Evolutionary conservation across 1,139 yeast genomes (phyloP).

Genomic region (Scheffersomyces titani): DNA sequence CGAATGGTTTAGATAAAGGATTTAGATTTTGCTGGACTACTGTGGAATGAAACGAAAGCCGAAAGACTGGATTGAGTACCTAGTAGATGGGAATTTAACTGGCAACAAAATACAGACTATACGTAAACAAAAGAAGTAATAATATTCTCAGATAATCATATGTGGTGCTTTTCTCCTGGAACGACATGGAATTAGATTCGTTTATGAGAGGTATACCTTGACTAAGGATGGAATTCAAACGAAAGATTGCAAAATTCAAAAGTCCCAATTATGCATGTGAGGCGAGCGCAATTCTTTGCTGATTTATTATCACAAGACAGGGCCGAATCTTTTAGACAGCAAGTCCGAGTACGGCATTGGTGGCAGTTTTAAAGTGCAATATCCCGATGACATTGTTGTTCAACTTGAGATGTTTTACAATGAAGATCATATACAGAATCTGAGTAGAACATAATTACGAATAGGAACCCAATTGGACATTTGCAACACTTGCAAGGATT

Average conservation of each 20-base stretch:
- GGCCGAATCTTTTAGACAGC: neutral
- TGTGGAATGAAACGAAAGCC: too few species aligned
- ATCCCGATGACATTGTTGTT: neutral
- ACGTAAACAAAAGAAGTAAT: too few species aligned
- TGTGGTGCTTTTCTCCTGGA: too few species aligned
- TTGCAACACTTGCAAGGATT: too few species aligned
- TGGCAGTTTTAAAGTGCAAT: neutral
- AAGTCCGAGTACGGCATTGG: neutral
- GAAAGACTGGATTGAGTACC: too few species aligned
- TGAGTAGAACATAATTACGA: neutral
- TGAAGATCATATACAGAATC: neutral
- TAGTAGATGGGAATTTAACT: too few species aligned
- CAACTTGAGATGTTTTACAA: neutral
- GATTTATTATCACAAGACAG: neutral
- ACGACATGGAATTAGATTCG: neutral
- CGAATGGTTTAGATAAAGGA: too few species aligned
- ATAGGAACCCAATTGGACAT: neutral
- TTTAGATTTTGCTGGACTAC: too few species aligned
- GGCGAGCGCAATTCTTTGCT: neutral
- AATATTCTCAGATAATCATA: too few species aligned
- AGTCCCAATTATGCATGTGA: neutral
- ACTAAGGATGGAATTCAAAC: neutral
- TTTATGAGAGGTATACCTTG: neutral
- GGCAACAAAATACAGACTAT: too few species aligned
- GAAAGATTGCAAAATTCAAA: neutral